Conservation (phyloP, 2,329 filamentous ascomycete genomes). For the Paraphoma chrysanthemicola region DNA sequence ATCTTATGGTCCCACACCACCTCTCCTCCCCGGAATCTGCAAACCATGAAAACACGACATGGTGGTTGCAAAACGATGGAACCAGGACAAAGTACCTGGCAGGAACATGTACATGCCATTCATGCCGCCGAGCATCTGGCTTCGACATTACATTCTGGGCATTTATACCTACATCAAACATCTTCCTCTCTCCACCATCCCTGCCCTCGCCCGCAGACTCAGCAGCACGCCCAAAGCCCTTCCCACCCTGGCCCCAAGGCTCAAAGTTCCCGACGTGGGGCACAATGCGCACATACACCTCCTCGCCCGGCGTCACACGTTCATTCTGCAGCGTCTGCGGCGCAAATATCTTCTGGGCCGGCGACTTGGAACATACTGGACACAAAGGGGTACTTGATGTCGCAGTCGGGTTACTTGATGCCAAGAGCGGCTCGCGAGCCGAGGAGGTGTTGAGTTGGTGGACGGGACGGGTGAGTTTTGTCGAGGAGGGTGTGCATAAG, state of each 20-base stretch:
- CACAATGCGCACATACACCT: slow-evolving; percentile 52
- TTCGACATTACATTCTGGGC: slow-evolving; percentile 58
- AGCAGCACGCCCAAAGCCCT: too few relatives aligned
- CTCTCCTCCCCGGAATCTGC: slow-evolving; percentile 1
- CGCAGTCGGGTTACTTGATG: slow-evolving; percentile 54
- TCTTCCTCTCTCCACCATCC: slow-evolving; percentile 22
- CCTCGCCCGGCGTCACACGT: slow-evolving; percentile 54
- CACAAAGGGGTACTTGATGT: slow-evolving; percentile 54
- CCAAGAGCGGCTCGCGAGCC: slow-evolving; percentile 53
- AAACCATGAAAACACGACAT: slow-evolving; percentile 23
- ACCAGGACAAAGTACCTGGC: slow-evolving; percentile 48
- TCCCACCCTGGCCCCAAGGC: neutral
- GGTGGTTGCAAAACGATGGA: slow-evolving; percentile 35
- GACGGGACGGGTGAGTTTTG: slow-evolving; percentile 41
- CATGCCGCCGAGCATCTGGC: slow-evolving; percentile 54
- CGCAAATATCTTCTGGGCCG: slow-evolving; percentile 55
- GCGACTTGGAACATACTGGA: slow-evolving; percentile 36
- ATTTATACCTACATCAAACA: slow-evolving; percentile 49
- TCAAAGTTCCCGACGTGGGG: slow-evolving; percentile 32
- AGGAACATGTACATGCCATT: slow-evolving; percentile 55
- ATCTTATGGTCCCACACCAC: slow-evolving; percentile 37
- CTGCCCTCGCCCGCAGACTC: too few relatives aligned
- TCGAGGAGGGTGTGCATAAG: slow-evolving; percentile 44
- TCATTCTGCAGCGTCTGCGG: slow-evolving; percentile 59
- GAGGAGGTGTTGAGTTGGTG: slow-evolving; percentile 55